These are phyloP conservation scores for Tulasnella calospora DNA, from an alignment of 768 basidiomycete species.

Conservation along the genomic window DNA sequence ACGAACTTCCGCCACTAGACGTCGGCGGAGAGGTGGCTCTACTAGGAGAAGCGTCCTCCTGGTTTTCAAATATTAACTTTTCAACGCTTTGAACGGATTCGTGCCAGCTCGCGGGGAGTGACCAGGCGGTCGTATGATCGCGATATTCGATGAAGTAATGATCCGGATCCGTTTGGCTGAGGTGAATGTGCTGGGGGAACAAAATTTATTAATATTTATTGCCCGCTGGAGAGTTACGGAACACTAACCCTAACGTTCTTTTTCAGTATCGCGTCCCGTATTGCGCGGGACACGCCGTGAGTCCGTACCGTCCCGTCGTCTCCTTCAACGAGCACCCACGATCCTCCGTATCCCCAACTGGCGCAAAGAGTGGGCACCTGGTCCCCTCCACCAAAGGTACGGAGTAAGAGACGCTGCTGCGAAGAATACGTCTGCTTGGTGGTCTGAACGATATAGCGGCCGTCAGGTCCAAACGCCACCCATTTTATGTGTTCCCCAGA, in stretches of 20 bases:
- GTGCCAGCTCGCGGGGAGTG: conserved; percentile 8
- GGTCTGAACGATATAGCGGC: not conserved
- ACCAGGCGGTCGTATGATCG: not conserved
- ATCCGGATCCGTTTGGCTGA: not conserved
- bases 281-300: not conserved
- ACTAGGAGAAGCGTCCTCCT: not conserved
- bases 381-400: not conserved
- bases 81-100: conserved; percentile 3
- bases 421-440: not conserved
- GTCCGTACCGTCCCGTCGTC: conserved; percentile 5
- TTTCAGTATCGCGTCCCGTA: not conserved
- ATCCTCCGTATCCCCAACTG: conserved; percentile 14
- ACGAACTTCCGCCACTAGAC: not conserved
- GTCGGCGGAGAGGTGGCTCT: not conserved
- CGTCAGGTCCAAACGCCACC: conserved; percentile 13
- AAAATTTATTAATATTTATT: not conserved
- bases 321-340: conserved; percentile 11
- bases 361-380: not conserved
- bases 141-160: conserved; percentile 14
- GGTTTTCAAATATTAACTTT: not conserved
- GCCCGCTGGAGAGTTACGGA: not conserved
- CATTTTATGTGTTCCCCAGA: not conserved
- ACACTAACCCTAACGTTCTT: not conserved
- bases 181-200: conserved; percentile 6
- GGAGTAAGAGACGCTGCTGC: not conserved